Percentiles rank a stretch among this genome's conserved stretches.
Conservation (phyloP, 2,329 filamentous ascomycete species). For the Sporothrix protearum region DNA sequence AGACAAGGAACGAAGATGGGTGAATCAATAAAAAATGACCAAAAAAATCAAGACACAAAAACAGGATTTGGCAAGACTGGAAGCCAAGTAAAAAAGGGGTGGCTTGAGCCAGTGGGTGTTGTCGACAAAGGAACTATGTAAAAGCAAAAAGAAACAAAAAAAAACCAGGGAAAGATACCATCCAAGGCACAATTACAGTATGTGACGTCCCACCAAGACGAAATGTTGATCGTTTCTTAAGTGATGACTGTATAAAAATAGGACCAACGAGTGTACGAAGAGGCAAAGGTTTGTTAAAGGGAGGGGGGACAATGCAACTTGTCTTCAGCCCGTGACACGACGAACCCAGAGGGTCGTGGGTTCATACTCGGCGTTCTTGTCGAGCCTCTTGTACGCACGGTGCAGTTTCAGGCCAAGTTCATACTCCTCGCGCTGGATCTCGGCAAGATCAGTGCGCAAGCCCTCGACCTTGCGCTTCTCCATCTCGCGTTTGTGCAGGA, state of each 20-base stretch:
- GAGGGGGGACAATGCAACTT: neutral
- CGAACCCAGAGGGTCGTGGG: conserved; percentile 73
- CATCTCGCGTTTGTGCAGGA: conserved; percentile 52
- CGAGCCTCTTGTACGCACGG: conserved; percentile 69
- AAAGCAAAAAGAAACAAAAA: neutral
- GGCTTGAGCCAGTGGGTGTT: conserved; percentile 7
- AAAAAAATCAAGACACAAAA: neutral
- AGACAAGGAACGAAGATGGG: neutral
- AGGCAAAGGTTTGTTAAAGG: neutral
- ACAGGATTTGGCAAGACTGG: neutral
- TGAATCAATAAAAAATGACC: neutral
- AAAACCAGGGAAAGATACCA: neutral
- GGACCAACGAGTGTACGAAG: neutral
- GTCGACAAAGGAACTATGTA: neutral
- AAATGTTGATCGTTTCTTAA: neutral
- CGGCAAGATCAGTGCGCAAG: conserved; percentile 63
- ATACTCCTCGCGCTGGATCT: conserved; percentile 72
- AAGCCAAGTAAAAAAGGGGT: neutral
- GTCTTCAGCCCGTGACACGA: conserved; percentile 58
- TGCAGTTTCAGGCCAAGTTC: conserved; percentile 73
- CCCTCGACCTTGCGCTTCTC: conserved; percentile 64
- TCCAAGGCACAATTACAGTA: neutral
- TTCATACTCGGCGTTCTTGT: conserved; percentile 62
- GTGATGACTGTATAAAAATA: neutral
- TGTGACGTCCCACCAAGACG: neutral